Base-by-base conservation (phyloP, 2,329 filamentous ascomycete species). In the Arthrocladium fulminans region DNA sequence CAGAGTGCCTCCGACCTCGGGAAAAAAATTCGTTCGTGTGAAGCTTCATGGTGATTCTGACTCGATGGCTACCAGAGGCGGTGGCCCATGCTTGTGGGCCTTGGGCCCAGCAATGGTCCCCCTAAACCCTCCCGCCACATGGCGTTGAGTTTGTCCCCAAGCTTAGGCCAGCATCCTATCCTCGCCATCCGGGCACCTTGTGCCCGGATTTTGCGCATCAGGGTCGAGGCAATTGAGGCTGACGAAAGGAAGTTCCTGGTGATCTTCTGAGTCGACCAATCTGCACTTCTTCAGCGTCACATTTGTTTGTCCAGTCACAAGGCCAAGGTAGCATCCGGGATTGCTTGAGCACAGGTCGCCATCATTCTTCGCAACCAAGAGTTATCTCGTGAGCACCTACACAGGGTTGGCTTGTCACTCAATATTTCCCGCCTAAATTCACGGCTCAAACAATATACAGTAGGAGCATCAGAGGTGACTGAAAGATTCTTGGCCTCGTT, bases 241-340 rank as follows among this genome's bases (percentile, higher is more conserved):
- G 42, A 45, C 17, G 29, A 45, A 25, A 25, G 12, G 27, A 35
- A 10, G 42, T 24, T 15, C 15, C 6, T 23, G 17, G 20, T 24
- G n/a, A 12, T 34, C 27, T 45, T 13, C 8, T 37, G 42, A 45
- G 29, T 23, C 29, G 29, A 35, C 27, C 29, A n/a, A 45, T 12
- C 42, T 45, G 42, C 27, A 35, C 24, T 34, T 41, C 29, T 6
- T 29, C 29, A 45, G 42, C 42, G 42, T 45, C 42, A 35, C 42
- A 45, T 35, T 37, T 35, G 19, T n/a, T 35, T 44, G 24, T 17
- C 27, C 30, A 20, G 42, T 19, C 13, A n/a, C 13, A 12, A 45
- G 17, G 12, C 24, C 41, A 32, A 45, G 17, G 41, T 45, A 32
- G 27, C 22, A 42, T 25, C 39, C 22, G 39, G 12, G 10, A 35